Evolutionary conservation across 371 early-diverging fungal species (phyloP), one percentile per base, ranked within the genome.

Genomic region (Umbelopsis sp.): DNA sequence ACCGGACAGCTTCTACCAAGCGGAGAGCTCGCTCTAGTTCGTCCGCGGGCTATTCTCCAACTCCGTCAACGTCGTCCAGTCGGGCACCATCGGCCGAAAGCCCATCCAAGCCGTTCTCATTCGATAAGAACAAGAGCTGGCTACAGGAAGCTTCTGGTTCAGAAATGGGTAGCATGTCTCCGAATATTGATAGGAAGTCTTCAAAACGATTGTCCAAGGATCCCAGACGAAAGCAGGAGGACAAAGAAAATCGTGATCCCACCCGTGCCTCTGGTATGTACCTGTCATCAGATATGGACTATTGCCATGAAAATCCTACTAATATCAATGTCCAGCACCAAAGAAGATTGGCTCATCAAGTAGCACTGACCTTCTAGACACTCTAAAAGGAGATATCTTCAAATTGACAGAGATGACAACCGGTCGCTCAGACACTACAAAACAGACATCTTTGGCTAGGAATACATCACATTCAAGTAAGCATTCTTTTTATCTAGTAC

Each of bases 391-490:
- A 18, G 57, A 57, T 29, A 57, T 57, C 5, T 57, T 57, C 57
- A 57, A 35, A 29, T 57, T 57, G 35, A 57, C 57, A 57, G 57
- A 57, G 29, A 57, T 57, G 57, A 57, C 57, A 7, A 57, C 57
- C 7, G 29, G 29, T 57, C 57, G 57, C 29, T 29, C 57, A 57
- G 57, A 57, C 32, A 57, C 37, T 35, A 25, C 57, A 8, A 57
- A 35, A 14, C 29, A 57, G 7, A 12, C 37, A 2, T 29, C 57
- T 16, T 57, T 35, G 32, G 12, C 35, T 16, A 57, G 35, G 35
- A 29, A 35, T 35, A 35, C 35, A 2, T 57, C 57, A 25, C 11
- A 35, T 18, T 35, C 57, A 0, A 29, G 57, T 57, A 57, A 37
- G 57, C 16, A 16, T 2, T 2, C 4, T 12, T 35, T 18, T 25